Evolutionary conservation across 1,284 basidiomycete genomes (phyloP).

Genomic region (Cutaneotrichosporon spelunceum): DNA sequence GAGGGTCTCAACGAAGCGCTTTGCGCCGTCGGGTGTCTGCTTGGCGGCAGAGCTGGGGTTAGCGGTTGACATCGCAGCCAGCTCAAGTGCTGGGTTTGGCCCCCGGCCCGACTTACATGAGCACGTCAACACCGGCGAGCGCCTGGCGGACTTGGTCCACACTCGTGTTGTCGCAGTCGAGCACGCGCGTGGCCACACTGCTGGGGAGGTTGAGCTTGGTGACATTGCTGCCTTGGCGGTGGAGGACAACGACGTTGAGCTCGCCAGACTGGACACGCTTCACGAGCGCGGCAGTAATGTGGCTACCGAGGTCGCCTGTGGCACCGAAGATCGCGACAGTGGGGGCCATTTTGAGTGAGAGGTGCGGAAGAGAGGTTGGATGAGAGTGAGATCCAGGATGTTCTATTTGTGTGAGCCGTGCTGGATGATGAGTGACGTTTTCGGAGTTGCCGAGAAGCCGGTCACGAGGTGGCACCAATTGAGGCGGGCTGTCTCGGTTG

Average conservation of each 20-base stretch:
- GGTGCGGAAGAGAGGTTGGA: not conserved
- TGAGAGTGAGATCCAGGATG: not conserved
- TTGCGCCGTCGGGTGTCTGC: not conserved
- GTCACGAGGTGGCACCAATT: too few relatives aligned
- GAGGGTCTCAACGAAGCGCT: slow-evolving; percentile 4
- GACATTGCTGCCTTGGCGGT: slow-evolving; percentile 17
- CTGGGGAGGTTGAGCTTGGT: slow-evolving; percentile 13
- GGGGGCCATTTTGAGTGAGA: not conserved
- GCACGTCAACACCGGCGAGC: slow-evolving; percentile 9
- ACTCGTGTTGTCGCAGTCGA: slow-evolving; percentile 11
- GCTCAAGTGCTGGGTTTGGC: not conserved
- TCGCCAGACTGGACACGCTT: slow-evolving; percentile 10
- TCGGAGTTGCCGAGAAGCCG: not conserved
- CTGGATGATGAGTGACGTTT: not conserved
- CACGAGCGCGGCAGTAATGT: slow-evolving; percentile 8
- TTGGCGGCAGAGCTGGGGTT: slow-evolving; percentile 12
- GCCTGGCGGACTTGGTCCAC: slow-evolving; percentile 6
- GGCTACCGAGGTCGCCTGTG: slow-evolving; percentile 16
- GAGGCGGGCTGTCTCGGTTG: too few relatives aligned
- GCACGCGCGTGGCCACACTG: slow-evolving; percentile 12
- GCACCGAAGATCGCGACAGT: slow-evolving; percentile 20
- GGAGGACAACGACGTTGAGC: slow-evolving; percentile 19
- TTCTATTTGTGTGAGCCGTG: not conserved
- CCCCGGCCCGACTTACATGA: not conserved
- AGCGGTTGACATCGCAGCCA: too few relatives aligned